Evolutionary conservation across 495 filamentous ascomycete genomes (phyloP), one percentile per base, ranked within the genome.

Genomic region (Daldinia vernicosa): DNA sequence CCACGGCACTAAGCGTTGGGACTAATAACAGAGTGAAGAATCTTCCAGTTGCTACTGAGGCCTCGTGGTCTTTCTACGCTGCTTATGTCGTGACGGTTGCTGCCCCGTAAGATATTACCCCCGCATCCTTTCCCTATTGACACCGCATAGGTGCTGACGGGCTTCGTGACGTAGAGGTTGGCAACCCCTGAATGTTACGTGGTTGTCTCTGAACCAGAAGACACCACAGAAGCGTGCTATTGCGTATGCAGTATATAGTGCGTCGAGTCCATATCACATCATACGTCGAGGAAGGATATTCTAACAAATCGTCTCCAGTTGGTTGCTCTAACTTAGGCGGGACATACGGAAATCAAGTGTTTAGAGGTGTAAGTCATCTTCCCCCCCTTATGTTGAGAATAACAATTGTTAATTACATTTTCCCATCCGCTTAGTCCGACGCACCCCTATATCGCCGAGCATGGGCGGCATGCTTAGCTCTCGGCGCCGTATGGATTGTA

Each of bases 61-160:
- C 67, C 39, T 70, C 67, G 17, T 65, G 67, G 67, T 70, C 67
- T 2, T 70, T 70, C 40, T 70, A 70, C 28, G 67, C 67, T 12
- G 67, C 67, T 26, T 70, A 70, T 39, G 47, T 70, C 24, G 61
- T 70, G 12, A 70, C 67, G 9, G 56, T 60, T 24, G 60, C 67
- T 27, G 67, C 67, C 24, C 67, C 67, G 67, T 70, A 66, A 60
- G 61, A 45, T 9, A 14, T 5, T 3, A 8, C 37, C 17, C 37
- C 12, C 17, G n/a, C 35, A 4, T 26, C 35, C 5, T 17, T 17
- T n/a, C 47, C 50, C 22, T 26, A n/a, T 24, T 12, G 1, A 26
- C 4, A 3, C 6, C 12, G 7, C 19, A n/a, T 27, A 17, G n/a
- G n/a, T n/a, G n/a, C 32, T 67, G 11, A 67, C 45, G 14, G 39